A percentile compares a stretch with the other conserved stretches of the same genome.
These are phyloP conservation scores for Gynochthodes officinalis DNA, from an alignment of 257 asterid species.

Conservation along the genomic window DNA sequence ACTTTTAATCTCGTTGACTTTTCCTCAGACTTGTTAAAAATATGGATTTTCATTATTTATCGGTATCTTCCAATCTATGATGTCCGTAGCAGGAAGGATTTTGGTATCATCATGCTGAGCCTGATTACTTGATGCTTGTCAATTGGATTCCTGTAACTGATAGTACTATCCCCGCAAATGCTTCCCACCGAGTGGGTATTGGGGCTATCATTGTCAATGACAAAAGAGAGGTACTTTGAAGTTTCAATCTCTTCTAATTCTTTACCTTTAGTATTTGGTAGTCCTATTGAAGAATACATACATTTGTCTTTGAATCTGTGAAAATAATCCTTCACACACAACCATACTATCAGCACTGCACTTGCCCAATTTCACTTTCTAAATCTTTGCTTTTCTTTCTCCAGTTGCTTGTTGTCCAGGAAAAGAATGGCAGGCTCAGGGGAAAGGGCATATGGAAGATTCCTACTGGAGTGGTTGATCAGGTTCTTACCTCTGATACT, in stretches of 20 bases:
- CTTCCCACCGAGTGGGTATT: conserved; percentile 61
- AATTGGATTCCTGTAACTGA: conserved; percentile 56
- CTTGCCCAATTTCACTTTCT: too few relatives aligned
- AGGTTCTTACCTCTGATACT: conserved; percentile 32
- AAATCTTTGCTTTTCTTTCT: conserved; percentile 17
- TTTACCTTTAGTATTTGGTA: neutral
- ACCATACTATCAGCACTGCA: too few relatives aligned
- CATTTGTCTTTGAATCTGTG: neutral
- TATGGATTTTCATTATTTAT: neutral
- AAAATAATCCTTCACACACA: neutral
- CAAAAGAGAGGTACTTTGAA: conserved; percentile 55
- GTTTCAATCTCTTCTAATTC: neutral
- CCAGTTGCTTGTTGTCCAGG: conserved; percentile 76
- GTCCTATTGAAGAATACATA: neutral
- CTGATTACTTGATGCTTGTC: conserved; percentile 72
- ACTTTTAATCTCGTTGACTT: neutral
- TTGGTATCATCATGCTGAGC: conserved; percentile 77
- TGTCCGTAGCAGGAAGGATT: conserved; percentile 65
- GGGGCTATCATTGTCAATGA: conserved; percentile 71
- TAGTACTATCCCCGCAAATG: conserved; percentile 64
- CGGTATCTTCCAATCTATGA: conserved; percentile 11
- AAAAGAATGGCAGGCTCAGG: conserved; percentile 49
- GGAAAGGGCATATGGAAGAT: conserved; percentile 73
- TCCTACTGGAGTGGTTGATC: conserved; percentile 69
- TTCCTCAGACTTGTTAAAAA: neutral